Evolutionary conservation across 1,284 basidiomycete species (phyloP), one percentile per base, ranked within the genome.

Genomic region (Moniliella sp.): DNA sequence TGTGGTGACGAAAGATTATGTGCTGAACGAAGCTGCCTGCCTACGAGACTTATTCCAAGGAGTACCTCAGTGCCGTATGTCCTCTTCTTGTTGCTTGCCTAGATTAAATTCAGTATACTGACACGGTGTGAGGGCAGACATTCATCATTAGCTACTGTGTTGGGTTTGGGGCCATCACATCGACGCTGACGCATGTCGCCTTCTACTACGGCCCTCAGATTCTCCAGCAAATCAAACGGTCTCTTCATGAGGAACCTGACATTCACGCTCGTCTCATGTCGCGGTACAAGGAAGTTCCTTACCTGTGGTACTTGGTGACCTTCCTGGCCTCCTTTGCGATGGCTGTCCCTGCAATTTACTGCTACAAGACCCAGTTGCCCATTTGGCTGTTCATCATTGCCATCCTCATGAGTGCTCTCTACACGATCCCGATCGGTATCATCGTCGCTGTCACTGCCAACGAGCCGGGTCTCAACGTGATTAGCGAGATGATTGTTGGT

Each of bases 181-280:
- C 77, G 32, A 71, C 83, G 18, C 69, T 91, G 40, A 75, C 83
- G 1, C 84, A 93, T 62, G 86, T 83, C 0, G 32, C 69, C 3
- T 65, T 93, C 12, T 81, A 83, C 57, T 78, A 91, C 58, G 82
- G 84, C 0, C 69, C 68, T 27, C 71, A 70, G 14, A 65, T 93
- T 23, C 59, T 75, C 35, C 70, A 73, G 27, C n/a, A n/a, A n/a
- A n/a, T n/a, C n/a, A n/a, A n/a, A n/a, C n/a, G n/a, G n/a, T n/a
- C n/a, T n/a, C n/a, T n/a, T n/a, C n/a, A n/a, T n/a, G 83, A 88
- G 62, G 74, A 75, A 40, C 83, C 91, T 45, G 88, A 97, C 61
- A 80, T 97, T 34, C 88, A 97, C 57, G 76, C 80, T 42, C 88
- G 86, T 64, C 67, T 94, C 34, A 97, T 97, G 88, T 67, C 75